A percentile compares a stretch with the other conserved stretches of the same genome.
Evolutionary conservation across 306 rosid species (phyloP).

Genomic region (Astragalus membranaceus): DNA sequence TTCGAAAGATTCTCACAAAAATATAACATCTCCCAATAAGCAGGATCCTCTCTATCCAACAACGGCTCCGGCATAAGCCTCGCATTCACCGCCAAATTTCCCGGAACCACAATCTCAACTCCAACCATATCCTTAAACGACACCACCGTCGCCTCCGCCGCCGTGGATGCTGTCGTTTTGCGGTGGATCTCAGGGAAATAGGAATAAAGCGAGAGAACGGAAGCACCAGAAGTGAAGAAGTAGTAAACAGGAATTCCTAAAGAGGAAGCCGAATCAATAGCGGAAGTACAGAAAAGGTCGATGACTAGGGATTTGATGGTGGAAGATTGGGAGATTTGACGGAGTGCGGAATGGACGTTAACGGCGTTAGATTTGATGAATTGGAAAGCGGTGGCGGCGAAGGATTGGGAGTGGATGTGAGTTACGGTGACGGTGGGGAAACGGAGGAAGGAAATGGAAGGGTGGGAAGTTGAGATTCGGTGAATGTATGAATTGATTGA

Average conservation of each 20-base stretch:
- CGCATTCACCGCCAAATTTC: slow-evolving; percentile 2
- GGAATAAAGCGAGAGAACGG: background rate
- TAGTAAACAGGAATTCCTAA: slow-evolving; percentile 14
- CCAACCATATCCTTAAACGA: slow-evolving; percentile 15
- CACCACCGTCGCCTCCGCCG: too few relatives aligned
- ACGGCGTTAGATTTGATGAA: background rate
- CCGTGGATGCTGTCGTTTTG: fast-evolving
- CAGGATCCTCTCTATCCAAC: slow-evolving; percentile 8
- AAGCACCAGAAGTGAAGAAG: slow-evolving; percentile 28
- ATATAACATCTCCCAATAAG: slow-evolving; percentile 16
- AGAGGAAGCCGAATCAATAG: background rate
- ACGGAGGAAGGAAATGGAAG: slow-evolving; percentile 24
- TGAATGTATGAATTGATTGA: slow-evolving; percentile 7
- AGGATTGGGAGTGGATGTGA: background rate
- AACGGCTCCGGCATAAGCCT: slow-evolving; percentile 2
- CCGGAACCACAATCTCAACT: slow-evolving; percentile 12
- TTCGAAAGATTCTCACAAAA: background rate
- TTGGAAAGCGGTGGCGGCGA: background rate
- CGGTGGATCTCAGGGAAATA: slow-evolving; percentile 13
- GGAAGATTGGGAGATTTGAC: background rate
- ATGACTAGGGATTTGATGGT: background rate
- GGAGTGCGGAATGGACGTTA: slow-evolving; percentile 1
- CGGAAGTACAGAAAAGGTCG: slow-evolving; percentile 24
- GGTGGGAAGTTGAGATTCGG: slow-evolving; percentile 13
- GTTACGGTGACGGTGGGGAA: background rate